A percentile compares a stretch with the other conserved stretches of the same genome.
phyloP scores from a whole-genome alignment of 768 basidiomycete species.

The Leucocoprinus birnbaumii region DNA sequence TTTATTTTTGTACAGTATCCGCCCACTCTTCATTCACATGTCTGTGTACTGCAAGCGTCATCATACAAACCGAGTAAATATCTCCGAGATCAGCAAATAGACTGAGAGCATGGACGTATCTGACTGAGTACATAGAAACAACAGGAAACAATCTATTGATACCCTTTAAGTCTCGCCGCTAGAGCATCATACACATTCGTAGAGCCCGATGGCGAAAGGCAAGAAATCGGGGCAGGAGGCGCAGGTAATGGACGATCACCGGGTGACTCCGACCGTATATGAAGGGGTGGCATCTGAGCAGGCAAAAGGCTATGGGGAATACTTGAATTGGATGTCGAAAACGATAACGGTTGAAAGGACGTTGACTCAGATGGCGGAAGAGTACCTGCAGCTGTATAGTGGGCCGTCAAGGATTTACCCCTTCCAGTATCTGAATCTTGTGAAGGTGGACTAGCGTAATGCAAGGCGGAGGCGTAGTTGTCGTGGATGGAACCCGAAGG shows the following conservation, averaged over 20 bases:
- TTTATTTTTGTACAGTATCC: no score
- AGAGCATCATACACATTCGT: not conserved
- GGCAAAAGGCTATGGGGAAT: not conserved
- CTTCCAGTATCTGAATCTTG: not conserved
- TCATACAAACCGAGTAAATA: no score
- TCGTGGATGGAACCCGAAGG: not conserved
- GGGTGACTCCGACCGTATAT: not conserved
- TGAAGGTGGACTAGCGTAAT: not conserved
- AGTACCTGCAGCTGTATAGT: conserved; percentile 1
- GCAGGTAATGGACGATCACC: not conserved
- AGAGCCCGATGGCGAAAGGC: not conserved
- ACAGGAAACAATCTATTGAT: not conserved
- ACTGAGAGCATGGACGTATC: not conserved
- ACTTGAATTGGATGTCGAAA: not conserved
- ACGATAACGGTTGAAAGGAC: not conserved
- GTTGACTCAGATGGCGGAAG: not conserved
- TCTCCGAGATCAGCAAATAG: no score
- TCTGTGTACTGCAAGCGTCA: no score
- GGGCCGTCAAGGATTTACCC: conserved; percentile 2
- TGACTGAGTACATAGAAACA: not conserved
- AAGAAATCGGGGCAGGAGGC: not conserved
- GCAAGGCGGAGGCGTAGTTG: not conserved
- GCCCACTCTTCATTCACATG: no score
- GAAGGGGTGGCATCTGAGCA: not conserved
- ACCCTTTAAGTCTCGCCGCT: not conserved